Conservation (phyloP, 2,329 filamentous ascomycete species). For the Claviceps sp. region DNA sequence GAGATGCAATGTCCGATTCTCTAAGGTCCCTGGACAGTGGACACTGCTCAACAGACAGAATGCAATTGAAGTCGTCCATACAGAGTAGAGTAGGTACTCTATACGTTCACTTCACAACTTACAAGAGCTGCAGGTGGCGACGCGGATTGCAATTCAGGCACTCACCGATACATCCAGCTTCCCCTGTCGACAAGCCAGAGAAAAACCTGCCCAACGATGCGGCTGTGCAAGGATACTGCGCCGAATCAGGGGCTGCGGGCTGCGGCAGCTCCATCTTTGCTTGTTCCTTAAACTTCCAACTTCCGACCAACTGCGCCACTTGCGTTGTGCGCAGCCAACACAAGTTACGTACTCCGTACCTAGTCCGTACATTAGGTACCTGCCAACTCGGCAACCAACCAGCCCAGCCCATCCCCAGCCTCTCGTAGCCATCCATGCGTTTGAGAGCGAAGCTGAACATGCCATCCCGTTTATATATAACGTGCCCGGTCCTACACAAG, state of each 20-base stretch:
- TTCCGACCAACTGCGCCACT: constrained; percentile 5
- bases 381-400: neutral
- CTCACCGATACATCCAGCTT: neutral
- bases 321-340: neutral
- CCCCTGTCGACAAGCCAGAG: neutral
- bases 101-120: too few species aligned
- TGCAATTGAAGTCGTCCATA: too few species aligned
- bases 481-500: too few species aligned
- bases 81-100: too few species aligned
- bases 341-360: too few species aligned
- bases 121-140: neutral
- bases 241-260: neutral
- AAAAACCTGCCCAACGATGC: neutral
- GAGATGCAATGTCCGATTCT: too few species aligned
- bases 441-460: neutral
- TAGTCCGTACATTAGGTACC: neutral
- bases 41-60: too few species aligned
- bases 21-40: too few species aligned
- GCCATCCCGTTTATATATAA: too few species aligned
- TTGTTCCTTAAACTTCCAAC: neutral
- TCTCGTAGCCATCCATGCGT: neutral
- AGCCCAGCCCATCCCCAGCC: neutral
- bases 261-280: neutral
- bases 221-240: neutral
- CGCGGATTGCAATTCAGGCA: neutral